Conservation (phyloP, 2,329 filamentous ascomycete genomes). For the Curvularia sp. region DNA sequence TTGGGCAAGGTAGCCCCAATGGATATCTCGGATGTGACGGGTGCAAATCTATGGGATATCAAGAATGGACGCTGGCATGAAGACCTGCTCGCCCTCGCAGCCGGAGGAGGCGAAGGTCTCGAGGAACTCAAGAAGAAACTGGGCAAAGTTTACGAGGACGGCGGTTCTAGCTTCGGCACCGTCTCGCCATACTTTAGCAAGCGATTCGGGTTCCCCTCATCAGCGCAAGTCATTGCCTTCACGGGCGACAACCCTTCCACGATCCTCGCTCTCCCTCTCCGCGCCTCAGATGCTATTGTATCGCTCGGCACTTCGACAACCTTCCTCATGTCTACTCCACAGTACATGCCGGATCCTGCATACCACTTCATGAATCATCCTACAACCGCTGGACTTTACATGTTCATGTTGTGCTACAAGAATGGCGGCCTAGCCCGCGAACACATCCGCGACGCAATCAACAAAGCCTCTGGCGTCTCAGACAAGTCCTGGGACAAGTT, state of each 20-base stretch:
- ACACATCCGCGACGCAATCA: slow-evolving; percentile 82
- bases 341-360: slow-evolving; percentile 85
- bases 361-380: slow-evolving; percentile 99
- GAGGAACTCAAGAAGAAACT: slow-evolving; percentile 77
- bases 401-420: slow-evolving; percentile 99
- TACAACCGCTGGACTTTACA: slow-evolving; percentile 87
- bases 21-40: slow-evolving; percentile 92
- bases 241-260: slow-evolving; percentile 97
- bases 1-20: slow-evolving; percentile 85
- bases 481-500: slow-evolving; percentile 79
- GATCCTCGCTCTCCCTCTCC: slow-evolving; percentile 87
- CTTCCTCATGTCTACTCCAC: slow-evolving; percentile 95
- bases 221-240: slow-evolving; percentile 82
- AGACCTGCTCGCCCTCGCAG: slow-evolving; percentile 75
- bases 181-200: slow-evolving; percentile 80
- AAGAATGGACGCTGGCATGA: slow-evolving; percentile 75
- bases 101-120: slow-evolving; percentile 65
- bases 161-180: slow-evolving; percentile 76
- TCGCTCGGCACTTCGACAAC: slow-evolving; percentile 95
- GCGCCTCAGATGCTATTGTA: slow-evolving; percentile 90
- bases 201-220: slow-evolving; percentile 76
- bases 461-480: slow-evolving; percentile 54
- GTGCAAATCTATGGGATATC: slow-evolving; percentile 97
- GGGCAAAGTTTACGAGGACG: slow-evolving; percentile 79
- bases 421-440: slow-evolving; percentile 95